Evolutionary conservation across 768 basidiomycete genomes (phyloP).

Genomic region (Russula abietina): DNA sequence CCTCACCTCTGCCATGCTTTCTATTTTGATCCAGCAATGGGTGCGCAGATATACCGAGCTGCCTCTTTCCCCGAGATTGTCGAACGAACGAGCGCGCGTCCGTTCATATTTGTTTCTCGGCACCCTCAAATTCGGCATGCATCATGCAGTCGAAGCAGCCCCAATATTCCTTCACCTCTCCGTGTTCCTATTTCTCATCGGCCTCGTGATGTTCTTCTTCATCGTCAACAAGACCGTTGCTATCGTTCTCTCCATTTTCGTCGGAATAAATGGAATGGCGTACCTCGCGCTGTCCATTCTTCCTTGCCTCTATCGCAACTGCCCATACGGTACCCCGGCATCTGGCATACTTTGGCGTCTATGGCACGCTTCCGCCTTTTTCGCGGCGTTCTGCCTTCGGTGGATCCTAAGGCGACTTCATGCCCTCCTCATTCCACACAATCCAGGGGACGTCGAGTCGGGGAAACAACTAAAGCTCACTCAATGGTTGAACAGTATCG

Average conservation of each 20-base stretch:
- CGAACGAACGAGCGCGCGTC: conserved; percentile 37
- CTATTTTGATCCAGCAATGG: conserved; percentile 20
- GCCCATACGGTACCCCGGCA: conserved; percentile 25
- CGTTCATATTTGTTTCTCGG: conserved; percentile 35
- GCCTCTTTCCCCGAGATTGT: conserved; percentile 27
- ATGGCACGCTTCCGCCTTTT: background rate
- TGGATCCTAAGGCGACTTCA: conserved; percentile 6
- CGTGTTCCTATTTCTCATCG: conserved; percentile 44
- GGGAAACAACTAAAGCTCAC: background rate
- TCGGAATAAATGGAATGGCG: conserved; percentile 6
- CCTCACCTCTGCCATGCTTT: conserved; percentile 17
- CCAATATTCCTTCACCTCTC: conserved; percentile 45
- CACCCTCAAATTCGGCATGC: conserved; percentile 36
- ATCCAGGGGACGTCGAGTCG: background rate
- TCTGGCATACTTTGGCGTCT: conserved; percentile 6
- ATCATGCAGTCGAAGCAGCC: conserved; percentile 36
- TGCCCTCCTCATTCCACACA: conserved; percentile 6
- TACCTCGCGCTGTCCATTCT: conserved; percentile 23
- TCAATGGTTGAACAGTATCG: background rate
- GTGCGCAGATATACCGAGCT: conserved; percentile 19
- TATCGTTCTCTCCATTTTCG: conserved; percentile 1
- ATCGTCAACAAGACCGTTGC: conserved; percentile 26
- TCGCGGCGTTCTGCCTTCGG: background rate
- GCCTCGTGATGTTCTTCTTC: conserved; percentile 41
- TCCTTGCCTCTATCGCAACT: conserved; percentile 17